phyloP scores from a whole-genome alignment of 2,329 filamentous ascomycete genomes.

The Cercospora beticola region DNA sequence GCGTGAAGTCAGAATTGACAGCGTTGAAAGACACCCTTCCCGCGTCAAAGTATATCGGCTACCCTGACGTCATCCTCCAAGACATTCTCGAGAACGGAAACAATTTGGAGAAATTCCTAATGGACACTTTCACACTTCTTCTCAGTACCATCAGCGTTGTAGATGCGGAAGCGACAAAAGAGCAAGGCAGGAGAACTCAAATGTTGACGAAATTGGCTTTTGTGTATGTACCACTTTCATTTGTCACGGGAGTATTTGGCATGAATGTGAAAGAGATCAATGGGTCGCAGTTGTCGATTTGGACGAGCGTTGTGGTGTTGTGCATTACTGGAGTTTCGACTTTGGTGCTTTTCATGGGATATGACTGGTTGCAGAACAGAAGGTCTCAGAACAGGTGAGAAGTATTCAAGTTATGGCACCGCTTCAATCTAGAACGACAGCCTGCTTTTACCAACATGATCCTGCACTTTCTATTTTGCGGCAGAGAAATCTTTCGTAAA shows the following conservation, averaged over 20 bases:
- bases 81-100: background rate
- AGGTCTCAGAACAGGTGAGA: background rate
- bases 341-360: background rate
- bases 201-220: background rate
- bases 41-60: background rate
- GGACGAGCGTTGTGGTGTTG: background rate
- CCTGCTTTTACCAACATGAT: background rate
- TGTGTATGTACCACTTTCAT: background rate
- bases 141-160: background rate
- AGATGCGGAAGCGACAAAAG: background rate
- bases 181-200: background rate
- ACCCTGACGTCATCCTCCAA: background rate
- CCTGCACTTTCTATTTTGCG: background rate
- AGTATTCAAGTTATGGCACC: background rate
- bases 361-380: background rate
- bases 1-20: background rate
- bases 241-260: background rate
- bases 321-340: background rate
- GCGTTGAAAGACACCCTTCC: background rate
- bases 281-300: background rate
- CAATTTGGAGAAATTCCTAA: background rate
- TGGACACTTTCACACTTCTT: background rate
- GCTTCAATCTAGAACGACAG: background rate
- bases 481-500: background rate
- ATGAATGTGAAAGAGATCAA: background rate